phyloP scores from a whole-genome alignment of 2,329 filamentous ascomycete genomes.

The Ophiostoma fasciatum region DNA sequence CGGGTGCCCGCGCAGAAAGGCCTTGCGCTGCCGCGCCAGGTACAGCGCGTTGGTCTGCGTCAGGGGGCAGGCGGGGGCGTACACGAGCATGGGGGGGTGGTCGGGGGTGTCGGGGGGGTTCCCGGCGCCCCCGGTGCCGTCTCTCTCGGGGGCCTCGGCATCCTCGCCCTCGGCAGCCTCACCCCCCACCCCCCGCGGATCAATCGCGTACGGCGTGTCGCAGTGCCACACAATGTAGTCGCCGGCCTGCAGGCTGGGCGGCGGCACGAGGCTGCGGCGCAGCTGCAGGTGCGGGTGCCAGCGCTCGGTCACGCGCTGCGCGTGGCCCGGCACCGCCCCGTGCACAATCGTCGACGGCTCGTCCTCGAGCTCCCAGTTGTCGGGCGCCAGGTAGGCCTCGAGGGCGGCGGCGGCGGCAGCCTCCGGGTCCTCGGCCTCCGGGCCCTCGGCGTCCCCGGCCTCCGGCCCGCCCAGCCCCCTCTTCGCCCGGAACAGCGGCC shows the following conservation, averaged over 20 bases:
- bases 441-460: constrained; percentile 13
- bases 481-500: constrained; percentile 37
- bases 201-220: constrained; percentile 41
- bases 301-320: constrained; percentile 40
- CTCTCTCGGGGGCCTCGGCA: no score
- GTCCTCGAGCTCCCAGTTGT: constrained; percentile 29
- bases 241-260: constrained; percentile 37
- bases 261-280: constrained; percentile 36
- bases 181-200: no score
- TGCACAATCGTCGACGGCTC: constrained; percentile 42
- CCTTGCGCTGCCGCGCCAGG: constrained; percentile 41
- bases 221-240: constrained; percentile 47
- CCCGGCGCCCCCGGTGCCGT: no score
- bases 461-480: constrained; percentile 11
- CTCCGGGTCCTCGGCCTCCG: constrained; percentile 14
- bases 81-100: constrained; percentile 35
- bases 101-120: no score
- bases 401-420: constrained; percentile 16
- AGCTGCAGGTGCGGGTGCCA: constrained; percentile 44
- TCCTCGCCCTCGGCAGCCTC: no score
- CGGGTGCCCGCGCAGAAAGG: constrained; percentile 38
- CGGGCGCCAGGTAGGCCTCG: constrained; percentile 34
- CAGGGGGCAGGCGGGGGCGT: constrained; percentile 38
- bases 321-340: constrained; percentile 41
- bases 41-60: constrained; percentile 44